Percentiles rank a stretch among this genome's conserved stretches.
phyloP scores from a whole-genome alignment of 2,329 filamentous ascomycete genomes.

The Neofusicoccum sp. region DNA sequence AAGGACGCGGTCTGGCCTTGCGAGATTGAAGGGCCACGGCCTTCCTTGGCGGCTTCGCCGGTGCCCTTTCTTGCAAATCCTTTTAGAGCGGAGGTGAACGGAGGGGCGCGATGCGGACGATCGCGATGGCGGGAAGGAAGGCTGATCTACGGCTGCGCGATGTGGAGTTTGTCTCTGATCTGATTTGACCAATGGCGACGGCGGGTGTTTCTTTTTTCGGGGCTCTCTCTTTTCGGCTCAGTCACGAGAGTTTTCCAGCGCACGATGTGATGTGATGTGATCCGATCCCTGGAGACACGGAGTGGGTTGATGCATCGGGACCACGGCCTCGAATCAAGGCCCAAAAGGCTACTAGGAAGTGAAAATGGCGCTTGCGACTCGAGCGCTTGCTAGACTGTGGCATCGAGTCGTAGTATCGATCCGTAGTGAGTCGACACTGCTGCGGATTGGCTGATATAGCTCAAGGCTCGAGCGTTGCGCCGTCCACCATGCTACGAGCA shows the following conservation, averaged over 20 bases:
- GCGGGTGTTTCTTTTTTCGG: too few relatives aligned
- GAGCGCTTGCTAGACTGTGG: too few relatives aligned
- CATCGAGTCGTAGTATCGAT: background rate
- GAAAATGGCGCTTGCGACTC: background rate
- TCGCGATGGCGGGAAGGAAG: too few relatives aligned
- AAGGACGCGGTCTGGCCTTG: background rate
- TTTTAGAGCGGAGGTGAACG: too few relatives aligned
- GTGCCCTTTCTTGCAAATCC: too few relatives aligned
- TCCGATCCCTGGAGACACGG: background rate
- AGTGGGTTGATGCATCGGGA: background rate
- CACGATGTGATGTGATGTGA: background rate
- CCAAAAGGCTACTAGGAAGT: background rate
- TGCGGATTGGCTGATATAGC: background rate
- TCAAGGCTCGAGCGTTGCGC: background rate
- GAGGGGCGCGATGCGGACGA: too few relatives aligned
- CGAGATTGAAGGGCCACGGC: background rate
- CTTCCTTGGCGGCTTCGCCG: background rate
- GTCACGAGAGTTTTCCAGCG: background rate
- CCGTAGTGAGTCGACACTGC: background rate
- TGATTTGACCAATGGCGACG: background rate
- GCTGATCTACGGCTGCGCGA: too few relatives aligned
- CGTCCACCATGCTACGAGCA: background rate
- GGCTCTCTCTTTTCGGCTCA: background rate
- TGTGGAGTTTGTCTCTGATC: background rate
- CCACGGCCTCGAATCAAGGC: background rate